Evolutionary conservation across 352 stramenopile species (phyloP), one percentile per base, ranked within the genome.

Genomic region (Pythium chondricola): DNA sequence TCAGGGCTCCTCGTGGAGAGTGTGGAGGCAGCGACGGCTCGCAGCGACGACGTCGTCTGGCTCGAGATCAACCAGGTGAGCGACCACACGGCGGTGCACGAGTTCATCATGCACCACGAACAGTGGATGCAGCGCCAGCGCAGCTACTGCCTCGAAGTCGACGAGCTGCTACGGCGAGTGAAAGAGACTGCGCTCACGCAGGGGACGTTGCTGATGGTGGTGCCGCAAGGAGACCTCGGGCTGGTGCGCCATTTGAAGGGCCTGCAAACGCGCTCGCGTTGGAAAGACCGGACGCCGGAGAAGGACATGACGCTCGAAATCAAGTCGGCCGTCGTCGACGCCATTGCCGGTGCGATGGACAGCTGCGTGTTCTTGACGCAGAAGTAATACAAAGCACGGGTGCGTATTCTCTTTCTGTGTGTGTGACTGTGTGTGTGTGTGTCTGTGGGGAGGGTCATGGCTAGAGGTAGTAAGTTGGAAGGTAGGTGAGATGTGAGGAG

Each of bases 281-380:
- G 83, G 83, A 75, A 76, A 18, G 78, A 93, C 46, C 59, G 62
- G 6, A 71, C 56, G 6, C 49, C 56, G 0, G 67, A 80, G 52
- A 69, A 63, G 30, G 30, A 56, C 20, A 81, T 71, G 57, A 65
- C 55, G 0, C 60, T 67, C 43, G 67, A 84, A 42, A 65, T 90
- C 46, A 74, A 88, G 20, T 71, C 70, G 2, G 74, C 77, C 6
- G 64, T 88, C 31, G 71, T 67, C 2, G 80, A 91, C 54, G 83
- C 83, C 3, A 81, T 85, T 42, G 59, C 69, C 31, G 77, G 80
- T 10, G 67, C 58, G 3, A 82, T 88, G 59, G 83, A 93, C 38
- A 83, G 74, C 36, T 87, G 74, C 39, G 48, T 86, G 11, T 93
- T 93, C 61, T 65, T 91, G 21, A 72, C 52, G 57, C 78, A 86